Conservation (phyloP, 2,329 filamentous ascomycete genomes). For the Tolypocladium tundrense region DNA sequence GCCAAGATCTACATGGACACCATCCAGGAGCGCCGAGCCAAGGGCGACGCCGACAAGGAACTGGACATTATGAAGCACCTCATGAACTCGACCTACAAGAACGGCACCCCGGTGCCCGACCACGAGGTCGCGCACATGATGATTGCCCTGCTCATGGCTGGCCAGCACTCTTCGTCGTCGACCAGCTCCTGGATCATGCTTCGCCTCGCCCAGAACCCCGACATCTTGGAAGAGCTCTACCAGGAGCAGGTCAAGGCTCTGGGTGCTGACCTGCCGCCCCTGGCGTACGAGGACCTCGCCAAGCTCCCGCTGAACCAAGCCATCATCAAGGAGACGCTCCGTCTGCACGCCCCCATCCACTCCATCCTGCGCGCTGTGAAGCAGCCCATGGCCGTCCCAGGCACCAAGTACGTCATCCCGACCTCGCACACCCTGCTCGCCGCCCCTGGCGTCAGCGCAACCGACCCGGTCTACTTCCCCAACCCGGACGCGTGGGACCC, state of each 20-base stretch:
- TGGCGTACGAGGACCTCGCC: constrained; percentile 68
- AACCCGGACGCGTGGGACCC: constrained; percentile 79
- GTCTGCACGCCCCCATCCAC: constrained; percentile 87
- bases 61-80: constrained; percentile 85
- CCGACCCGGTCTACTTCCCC: constrained; percentile 67
- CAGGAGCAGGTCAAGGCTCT: constrained; percentile 68
- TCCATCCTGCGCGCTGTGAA: constrained; percentile 91
- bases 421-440: constrained; percentile 72
- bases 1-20: constrained; percentile 74
- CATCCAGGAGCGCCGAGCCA: constrained; percentile 58
- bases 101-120: constrained; percentile 68
- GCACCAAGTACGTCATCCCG: constrained; percentile 75
- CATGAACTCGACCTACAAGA: constrained; percentile 78
- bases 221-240: constrained; percentile 72
- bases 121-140: constrained; percentile 85
- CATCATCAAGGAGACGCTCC: constrained; percentile 84
- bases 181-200: constrained; percentile 80
- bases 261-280: constrained; percentile 62
- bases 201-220: constrained; percentile 64
- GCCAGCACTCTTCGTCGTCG: constrained; percentile 80
- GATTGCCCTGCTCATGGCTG: constrained; percentile 88
- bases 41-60: constrained; percentile 36
- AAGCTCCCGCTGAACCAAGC: constrained; percentile 74
- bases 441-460: constrained; percentile 71
- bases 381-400: constrained; percentile 71